A percentile compares a stretch with the other conserved stretches of the same genome.
Evolutionary conservation across 2,329 filamentous ascomycete species (phyloP).

Genomic region (Zasmidium angulare): DNA sequence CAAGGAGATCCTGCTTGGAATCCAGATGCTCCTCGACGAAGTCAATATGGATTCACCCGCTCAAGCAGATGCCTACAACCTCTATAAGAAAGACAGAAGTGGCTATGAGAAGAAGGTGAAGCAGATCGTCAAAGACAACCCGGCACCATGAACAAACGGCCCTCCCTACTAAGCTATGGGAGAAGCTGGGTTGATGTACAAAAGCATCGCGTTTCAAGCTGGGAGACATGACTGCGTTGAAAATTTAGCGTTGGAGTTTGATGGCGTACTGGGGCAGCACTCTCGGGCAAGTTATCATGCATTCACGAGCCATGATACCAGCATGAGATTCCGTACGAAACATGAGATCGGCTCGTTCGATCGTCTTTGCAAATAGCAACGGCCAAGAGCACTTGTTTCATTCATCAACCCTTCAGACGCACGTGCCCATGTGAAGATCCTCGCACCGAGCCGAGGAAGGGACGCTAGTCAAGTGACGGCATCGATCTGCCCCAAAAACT

Average conservation of each 20-base stretch:
- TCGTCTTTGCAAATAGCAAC: not conserved
- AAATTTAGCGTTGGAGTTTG: constrained; percentile 3
- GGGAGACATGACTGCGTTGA: not conserved
- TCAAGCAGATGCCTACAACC: constrained; percentile 94
- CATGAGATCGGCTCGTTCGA: no score
- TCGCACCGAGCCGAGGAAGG: not conserved
- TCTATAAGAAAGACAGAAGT: constrained; percentile 84
- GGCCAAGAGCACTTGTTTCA: not conserved
- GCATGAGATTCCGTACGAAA: no score
- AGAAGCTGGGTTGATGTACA: no score
- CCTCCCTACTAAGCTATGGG: no score
- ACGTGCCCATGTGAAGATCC: not conserved
- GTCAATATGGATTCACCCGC: constrained; percentile 96
- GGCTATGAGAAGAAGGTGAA: constrained; percentile 89
- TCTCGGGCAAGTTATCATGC: not conserved
- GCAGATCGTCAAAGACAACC: constrained; percentile 86
- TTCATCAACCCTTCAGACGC: not conserved
- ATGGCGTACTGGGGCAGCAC: not conserved
- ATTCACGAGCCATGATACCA: not conserved
- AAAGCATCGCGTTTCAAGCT: not conserved
- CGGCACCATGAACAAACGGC: constrained; percentile 54
- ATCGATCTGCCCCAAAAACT: not conserved
- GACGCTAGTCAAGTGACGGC: not conserved
- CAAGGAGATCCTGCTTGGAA: constrained; percentile 93
- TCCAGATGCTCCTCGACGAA: constrained; percentile 92